Evolutionary conservation across 768 basidiomycete species (phyloP), one percentile per base, ranked within the genome.

Genomic region (Tricholoma hemisulphureum): DNA sequence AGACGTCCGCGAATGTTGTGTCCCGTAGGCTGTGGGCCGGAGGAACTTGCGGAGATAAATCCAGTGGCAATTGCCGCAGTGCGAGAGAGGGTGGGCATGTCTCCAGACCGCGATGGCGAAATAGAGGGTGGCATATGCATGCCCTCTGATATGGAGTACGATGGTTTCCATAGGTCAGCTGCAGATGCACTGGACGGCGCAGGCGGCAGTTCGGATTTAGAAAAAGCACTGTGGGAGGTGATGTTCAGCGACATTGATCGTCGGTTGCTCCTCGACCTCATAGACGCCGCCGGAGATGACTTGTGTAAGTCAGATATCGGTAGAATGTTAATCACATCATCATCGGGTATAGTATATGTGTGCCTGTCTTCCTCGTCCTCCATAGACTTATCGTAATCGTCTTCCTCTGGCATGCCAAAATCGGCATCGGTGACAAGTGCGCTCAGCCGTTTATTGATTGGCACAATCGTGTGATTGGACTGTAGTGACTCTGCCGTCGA

Each of bases 401-500:
- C 62, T 67, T 88, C 87, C 67, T 89, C 88, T 10, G 83, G 73
- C 78, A 83, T 84, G 32, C 76, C 77, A 66, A 85, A 86, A 58
- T 89, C 87, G 3, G 83, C 79, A 61, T 90, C 89, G 9, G 81
- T 82, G 37, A 88, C 73, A 29, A 90, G 76, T 3, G 86, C 83
- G 65, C 89, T 91, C 37, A 86, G 73, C 24, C 90, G 81, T 69
- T 83, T 87, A 68, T 79, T 61, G n/a, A 77, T 73, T 8, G 87
- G 86, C 3, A 89, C 85, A 56, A 91, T 74, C 18, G 90, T 92
- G 65, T 86, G 80, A 4, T 78, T 85, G 6, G 88, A 90, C 50
- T 89, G 87, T 54, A 89, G 74, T 0, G 88, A 90, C 59, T 90
- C 89, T 8, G 88, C 88, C 72, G 87, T 82, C 8, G 90, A 92